Evolutionary conservation across 257 asterid genomes (phyloP).

Genomic region (Leonotis leonurus): DNA sequence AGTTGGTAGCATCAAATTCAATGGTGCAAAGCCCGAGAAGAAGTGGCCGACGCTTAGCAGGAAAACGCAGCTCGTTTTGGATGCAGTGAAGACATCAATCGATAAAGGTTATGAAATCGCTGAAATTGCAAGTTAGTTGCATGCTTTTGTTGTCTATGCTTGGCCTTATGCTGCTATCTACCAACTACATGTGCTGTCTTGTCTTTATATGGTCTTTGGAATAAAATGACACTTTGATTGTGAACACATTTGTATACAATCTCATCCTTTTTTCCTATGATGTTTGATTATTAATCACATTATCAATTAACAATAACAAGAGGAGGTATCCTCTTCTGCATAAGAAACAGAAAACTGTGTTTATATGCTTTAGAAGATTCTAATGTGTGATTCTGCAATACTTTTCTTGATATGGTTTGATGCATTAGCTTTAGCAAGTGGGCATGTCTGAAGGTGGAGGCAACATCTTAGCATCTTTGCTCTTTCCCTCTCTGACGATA

Average conservation of each 20-base stretch:
- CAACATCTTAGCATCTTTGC: constrained; percentile 18
- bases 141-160: neutral
- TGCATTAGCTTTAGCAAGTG: constrained; percentile 14
- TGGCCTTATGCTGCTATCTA: neutral
- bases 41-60: constrained; percentile 58
- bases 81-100: constrained; percentile 67
- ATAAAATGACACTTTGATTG: constrained; percentile 4
- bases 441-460: constrained; percentile 45
- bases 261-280: neutral
- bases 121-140: constrained; percentile 29
- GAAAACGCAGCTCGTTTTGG: constrained; percentile 68
- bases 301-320: neutral
- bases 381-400: neutral
- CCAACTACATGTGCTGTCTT: neutral
- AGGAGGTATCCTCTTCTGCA: neutral
- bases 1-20: constrained; percentile 31
- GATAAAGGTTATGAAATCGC: constrained; percentile 43
- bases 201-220: neutral
- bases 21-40: constrained; percentile 47
- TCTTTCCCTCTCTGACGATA: constrained; percentile 34
- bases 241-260: neutral
- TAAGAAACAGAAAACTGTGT: neutral
- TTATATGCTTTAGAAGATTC: neutral
- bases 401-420: neutral
- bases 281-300: neutral